These are phyloP conservation scores for Lepiota brunneoincarnata DNA, from an alignment of 768 basidiomycete species.

Conservation along the genomic window DNA sequence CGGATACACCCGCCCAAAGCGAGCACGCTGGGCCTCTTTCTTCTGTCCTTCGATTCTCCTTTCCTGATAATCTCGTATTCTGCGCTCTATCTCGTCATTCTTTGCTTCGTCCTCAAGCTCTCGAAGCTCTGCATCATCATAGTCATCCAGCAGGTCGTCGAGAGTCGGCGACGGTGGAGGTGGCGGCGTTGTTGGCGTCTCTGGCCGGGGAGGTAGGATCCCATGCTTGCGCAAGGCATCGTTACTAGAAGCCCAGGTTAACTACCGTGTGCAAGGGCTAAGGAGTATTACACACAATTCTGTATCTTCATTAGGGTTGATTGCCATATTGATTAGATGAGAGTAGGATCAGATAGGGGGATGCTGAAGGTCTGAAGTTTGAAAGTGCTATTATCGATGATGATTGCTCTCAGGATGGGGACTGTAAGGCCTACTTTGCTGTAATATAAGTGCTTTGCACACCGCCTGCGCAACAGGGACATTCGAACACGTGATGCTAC, in stretches of 20 bases:
- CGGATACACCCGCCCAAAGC: slow-evolving; percentile 84
- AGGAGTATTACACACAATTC: slow-evolving; percentile 72
- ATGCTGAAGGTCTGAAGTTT: too few relatives aligned
- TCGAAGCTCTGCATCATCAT: slow-evolving; percentile 58
- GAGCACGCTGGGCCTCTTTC: slow-evolving; percentile 52
- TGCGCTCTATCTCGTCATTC: slow-evolving; percentile 75
- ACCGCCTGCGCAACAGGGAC: slow-evolving; percentile 13
- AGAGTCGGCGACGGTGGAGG: slow-evolving; percentile 77
- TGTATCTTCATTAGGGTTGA: slow-evolving; percentile 89
- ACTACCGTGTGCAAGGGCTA: neutral
- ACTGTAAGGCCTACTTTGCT: neutral
- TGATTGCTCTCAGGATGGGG: too few relatives aligned
- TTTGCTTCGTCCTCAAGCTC: slow-evolving; percentile 70
- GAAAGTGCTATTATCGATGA: neutral
- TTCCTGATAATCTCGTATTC: slow-evolving; percentile 63
- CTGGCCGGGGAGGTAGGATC: slow-evolving; percentile 75
- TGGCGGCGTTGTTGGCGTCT: slow-evolving; percentile 68
- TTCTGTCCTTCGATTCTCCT: slow-evolving; percentile 65
- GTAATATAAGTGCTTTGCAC: neutral
- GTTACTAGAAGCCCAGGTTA: slow-evolving; percentile 54
- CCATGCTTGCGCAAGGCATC: slow-evolving; percentile 92
- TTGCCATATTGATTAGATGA: slow-evolving; percentile 41
- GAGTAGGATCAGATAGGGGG: neutral
- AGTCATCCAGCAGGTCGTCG: slow-evolving; percentile 62
- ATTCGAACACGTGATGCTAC: slow-evolving; percentile 1